A percentile compares a stretch with the other conserved stretches of the same genome.
phyloP scores from a whole-genome alignment of 805 yeast species.

The Teunomyces barrocoloradensis region DNA sequence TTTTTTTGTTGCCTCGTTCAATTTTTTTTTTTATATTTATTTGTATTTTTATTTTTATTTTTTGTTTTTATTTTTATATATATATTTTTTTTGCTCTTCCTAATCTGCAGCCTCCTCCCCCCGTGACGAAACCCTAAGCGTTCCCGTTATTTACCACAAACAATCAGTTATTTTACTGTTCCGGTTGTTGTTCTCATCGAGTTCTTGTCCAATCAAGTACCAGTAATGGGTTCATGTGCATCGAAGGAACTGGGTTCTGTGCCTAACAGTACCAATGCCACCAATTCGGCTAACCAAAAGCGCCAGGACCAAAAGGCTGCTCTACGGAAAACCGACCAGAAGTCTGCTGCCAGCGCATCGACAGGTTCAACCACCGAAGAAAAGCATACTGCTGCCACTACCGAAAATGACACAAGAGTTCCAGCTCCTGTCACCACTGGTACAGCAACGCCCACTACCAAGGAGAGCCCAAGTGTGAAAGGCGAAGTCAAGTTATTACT shows the following conservation, averaged over 20 bases:
- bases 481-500: constrained; percentile 68
- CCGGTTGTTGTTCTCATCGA: neutral
- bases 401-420: neutral
- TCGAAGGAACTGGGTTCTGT: constrained; percentile 11
- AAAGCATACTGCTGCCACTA: neutral
- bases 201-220: neutral
- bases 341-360: constrained; percentile 8
- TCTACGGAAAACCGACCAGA: constrained; percentile 8
- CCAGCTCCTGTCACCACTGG: neutral
- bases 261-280: neutral
- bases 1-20: no score
- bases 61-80: neutral
- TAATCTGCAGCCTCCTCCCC: neutral
- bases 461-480: neutral
- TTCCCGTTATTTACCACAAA: neutral
- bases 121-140: constrained; percentile 2
- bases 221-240: constrained; percentile 12
- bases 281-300: constrained; percentile 8
- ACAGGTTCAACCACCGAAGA: constrained; percentile 11
- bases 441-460: neutral
- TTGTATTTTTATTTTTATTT: neutral
- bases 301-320: constrained; percentile 16
- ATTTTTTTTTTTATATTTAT: neutral
- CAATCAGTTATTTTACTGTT: neutral
- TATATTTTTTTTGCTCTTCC: neutral